These are phyloP conservation scores for Calocybe cyanea DNA, from an alignment of 768 basidiomycete genomes.

Conservation along the genomic window DNA sequence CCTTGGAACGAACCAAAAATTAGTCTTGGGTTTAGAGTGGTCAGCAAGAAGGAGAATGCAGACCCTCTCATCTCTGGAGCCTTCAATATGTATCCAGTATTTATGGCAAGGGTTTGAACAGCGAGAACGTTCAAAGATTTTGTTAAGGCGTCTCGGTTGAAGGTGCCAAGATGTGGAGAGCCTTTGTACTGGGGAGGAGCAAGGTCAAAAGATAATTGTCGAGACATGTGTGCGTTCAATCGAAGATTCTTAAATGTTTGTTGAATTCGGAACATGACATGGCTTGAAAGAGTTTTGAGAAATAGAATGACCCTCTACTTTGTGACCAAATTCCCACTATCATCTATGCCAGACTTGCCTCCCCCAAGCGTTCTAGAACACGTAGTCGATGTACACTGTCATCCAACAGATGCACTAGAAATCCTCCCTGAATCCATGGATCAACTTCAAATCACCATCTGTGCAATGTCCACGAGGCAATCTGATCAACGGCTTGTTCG, in stretches of 20 bases:
- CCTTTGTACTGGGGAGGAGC: constrained; percentile 47
- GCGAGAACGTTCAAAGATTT: constrained; percentile 68
- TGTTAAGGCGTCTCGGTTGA: constrained; percentile 66
- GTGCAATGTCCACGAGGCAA: constrained; percentile 73
- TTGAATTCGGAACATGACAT: constrained; percentile 9
- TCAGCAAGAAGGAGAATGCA: constrained; percentile 18
- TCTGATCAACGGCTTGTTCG: constrained; percentile 72
- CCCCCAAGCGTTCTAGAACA: constrained; percentile 50
- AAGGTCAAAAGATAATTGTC: constrained; percentile 26
- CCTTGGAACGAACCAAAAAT: constrained; percentile 30
- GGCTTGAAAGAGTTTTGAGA: constrained; percentile 4
- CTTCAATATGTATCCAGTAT: constrained; percentile 54
- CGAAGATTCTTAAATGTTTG: constrained; percentile 1
- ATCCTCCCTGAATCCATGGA: constrained; percentile 48
- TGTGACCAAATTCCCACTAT: background rate
- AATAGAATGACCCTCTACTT: background rate
- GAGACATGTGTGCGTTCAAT: constrained; percentile 27
- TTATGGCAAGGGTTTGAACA: constrained; percentile 53
- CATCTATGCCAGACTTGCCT: constrained; percentile 19
- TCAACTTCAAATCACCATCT: constrained; percentile 60
- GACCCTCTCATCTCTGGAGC: constrained; percentile 60
- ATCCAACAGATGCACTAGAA: constrained; percentile 74
- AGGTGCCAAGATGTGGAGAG: constrained; percentile 33
- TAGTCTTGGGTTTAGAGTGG: background rate
- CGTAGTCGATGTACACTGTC: constrained; percentile 87